Percentiles rank a stretch among this genome's conserved stretches.
phyloP scores from a whole-genome alignment of 371 early-diverging fungal genomes.

The Apophysomyces sp. region DNA sequence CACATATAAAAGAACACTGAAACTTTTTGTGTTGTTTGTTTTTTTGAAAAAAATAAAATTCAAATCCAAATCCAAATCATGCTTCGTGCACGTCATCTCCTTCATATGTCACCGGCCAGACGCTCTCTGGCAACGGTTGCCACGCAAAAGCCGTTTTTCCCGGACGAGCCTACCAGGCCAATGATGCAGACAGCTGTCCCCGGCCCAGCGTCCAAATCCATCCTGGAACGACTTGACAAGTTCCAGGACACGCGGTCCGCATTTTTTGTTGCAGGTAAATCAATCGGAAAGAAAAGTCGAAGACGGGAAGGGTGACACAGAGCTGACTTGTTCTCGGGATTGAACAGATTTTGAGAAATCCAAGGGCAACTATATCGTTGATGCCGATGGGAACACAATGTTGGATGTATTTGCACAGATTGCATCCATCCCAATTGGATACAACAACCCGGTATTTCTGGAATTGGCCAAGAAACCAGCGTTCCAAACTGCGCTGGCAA shows the following conservation, averaged over 20 bases:
- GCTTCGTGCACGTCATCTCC: not conserved
- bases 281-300: not conserved
- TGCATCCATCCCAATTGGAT: slow-evolving; percentile 78
- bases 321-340: not conserved
- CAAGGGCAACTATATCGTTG: slow-evolving; percentile 74
- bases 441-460: slow-evolving; percentile 71
- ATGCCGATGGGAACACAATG: slow-evolving; percentile 71
- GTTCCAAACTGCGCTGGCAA: slow-evolving; percentile 59
- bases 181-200: slow-evolving; percentile 38
- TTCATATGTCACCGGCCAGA: not conserved
- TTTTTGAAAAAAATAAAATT: not conserved
- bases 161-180: slow-evolving; percentile 41
- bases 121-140: slow-evolving; percentile 2
- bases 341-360: slow-evolving; percentile 62
- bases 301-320: not conserved
- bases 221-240: slow-evolving; percentile 30
- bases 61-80: not conserved
- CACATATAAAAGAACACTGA: not conserved
- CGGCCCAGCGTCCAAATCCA: slow-evolving; percentile 39
- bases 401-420: slow-evolving; percentile 77
- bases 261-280: slow-evolving; percentile 48
- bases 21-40: not conserved
- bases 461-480: slow-evolving; percentile 53
- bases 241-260: slow-evolving; percentile 50
- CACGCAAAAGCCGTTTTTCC: slow-evolving; percentile 17